A percentile compares a stretch with the other conserved stretches of the same genome.
These are phyloP conservation scores for Sporothrix brasiliensis DNA, from an alignment of 2,329 filamentous ascomycete genomes.

Conservation along the genomic window DNA sequence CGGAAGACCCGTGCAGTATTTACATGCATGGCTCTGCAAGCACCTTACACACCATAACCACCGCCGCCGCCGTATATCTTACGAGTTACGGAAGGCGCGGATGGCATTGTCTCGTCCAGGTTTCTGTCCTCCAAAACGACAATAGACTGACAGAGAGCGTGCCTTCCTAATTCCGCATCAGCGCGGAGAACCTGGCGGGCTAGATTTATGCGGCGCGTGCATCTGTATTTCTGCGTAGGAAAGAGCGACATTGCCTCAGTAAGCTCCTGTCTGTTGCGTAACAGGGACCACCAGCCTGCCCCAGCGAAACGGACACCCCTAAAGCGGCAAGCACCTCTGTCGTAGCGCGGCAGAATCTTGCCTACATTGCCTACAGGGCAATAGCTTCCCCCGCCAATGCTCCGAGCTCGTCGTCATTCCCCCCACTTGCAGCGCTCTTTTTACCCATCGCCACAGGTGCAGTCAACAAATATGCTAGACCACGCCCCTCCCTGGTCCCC, in stretches of 20 bases:
- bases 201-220: constrained; percentile 1
- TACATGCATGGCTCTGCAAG: background rate
- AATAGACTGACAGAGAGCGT: background rate
- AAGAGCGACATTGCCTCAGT: constrained; percentile 30
- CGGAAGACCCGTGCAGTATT: background rate
- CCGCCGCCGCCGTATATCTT: background rate
- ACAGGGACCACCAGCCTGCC: background rate
- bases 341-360: background rate
- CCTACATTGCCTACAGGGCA: constrained; percentile 21
- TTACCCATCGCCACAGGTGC: constrained; percentile 24
- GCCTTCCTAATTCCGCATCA: constrained; percentile 19
- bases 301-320: constrained; percentile 25
- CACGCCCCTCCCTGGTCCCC: background rate
- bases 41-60: constrained; percentile 6
- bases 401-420: constrained; percentile 1
- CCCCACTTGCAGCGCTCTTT: constrained; percentile 23
- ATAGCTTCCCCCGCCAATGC: constrained; percentile 27
- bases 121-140: background rate
- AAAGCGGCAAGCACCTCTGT: constrained; percentile 2
- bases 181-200: constrained; percentile 10
- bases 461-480: constrained; percentile 11
- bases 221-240: constrained; percentile 30
- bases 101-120: constrained; percentile 16
- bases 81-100: constrained; percentile 29
- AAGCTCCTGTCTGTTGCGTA: constrained; percentile 28